A percentile compares a stretch with the other conserved stretches of the same genome.
Evolutionary conservation across 345 rosid species (phyloP).

Genomic region (Syzygium aqueum): DNA sequence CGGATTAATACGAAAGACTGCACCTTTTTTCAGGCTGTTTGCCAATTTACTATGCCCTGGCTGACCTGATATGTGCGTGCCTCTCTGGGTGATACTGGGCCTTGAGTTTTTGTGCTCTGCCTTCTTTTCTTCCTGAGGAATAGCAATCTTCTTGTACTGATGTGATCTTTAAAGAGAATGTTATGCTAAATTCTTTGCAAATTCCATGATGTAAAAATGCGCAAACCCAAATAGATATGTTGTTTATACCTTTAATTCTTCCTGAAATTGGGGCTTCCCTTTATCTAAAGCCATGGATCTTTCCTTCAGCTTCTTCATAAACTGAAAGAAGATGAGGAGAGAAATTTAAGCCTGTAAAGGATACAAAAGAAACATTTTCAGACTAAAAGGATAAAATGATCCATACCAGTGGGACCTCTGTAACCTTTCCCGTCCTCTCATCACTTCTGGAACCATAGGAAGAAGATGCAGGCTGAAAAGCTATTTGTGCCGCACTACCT

Average conservation of each 20-base stretch:
- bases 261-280: slow-evolving; percentile 8
- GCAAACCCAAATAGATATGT: background rate
- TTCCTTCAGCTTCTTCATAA: slow-evolving; percentile 25
- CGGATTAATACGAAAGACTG: background rate
- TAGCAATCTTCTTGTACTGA: background rate
- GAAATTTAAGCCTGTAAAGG: background rate
- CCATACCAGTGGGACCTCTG: slow-evolving; percentile 24
- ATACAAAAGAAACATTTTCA: background rate
- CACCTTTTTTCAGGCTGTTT: slow-evolving; percentile 35
- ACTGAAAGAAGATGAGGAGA: slow-evolving; percentile 17
- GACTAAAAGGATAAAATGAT: background rate
- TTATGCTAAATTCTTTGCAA: background rate
- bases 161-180: background rate
- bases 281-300: slow-evolving; percentile 20
- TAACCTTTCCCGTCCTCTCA: slow-evolving; percentile 20
- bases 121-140: slow-evolving; percentile 30
- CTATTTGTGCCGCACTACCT: slow-evolving; percentile 23
- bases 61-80: slow-evolving; percentile 22
- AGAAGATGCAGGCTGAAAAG: slow-evolving; percentile 36
- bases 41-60: slow-evolving; percentile 15
- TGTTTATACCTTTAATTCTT: slow-evolving; percentile 33
- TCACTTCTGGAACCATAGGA: slow-evolving; percentile 28
- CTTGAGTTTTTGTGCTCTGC: slow-evolving; percentile 27
- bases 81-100: slow-evolving; percentile 27
- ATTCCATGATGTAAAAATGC: background rate